Evolutionary conservation across 164 flowering plant species (phyloP), one percentile per base, ranked within the genome.

Genomic region (Santalum album): DNA sequence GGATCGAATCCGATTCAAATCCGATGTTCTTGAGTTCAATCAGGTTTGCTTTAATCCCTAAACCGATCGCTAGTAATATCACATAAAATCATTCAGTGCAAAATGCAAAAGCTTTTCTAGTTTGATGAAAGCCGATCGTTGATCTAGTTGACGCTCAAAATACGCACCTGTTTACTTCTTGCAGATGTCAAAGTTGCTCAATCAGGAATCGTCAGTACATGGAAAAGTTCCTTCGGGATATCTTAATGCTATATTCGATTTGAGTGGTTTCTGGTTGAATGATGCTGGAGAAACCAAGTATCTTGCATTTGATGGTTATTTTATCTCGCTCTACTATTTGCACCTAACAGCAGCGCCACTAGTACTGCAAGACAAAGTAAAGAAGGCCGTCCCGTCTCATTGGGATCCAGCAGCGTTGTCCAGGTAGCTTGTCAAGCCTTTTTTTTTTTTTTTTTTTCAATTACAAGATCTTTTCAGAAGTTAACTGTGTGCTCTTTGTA

Each of bases 161-260:
- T 9, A 3, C 9, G 16, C 40, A 36, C 15, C 22, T 50, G 24
- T 10, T 39, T 36, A 62, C 32, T 65, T 51, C 52, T 12, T 63
- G 70, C 80, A 86, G 97, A 89, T 89, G 95, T 86, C 97, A 17
- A 95, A 89, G 77, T 71, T 86, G 42, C 76, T 89, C 39, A 89
- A 89, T 70, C 97, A 86, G 73, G 86, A 82, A 62, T 79, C 84
- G 56, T 76, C 79, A 12, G 58, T 86, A 17, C 97, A 79, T 69
- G 97, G 97, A 55, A 89, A 89, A 71, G 72, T 86, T 49, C 97
- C 97, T 47, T 86, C 95, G 12, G 95, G 97, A 25, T 86, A 84
- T 66, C 72, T 86, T 49, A 89, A 86, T 69, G 69, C 95, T 55
- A 58, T 86, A 24, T 89, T 89, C 67, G 83, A 78, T 42, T 68